Base-by-base conservation (phyloP, 1,284 basidiomycete species). In the Puccinia hordei region DNA sequence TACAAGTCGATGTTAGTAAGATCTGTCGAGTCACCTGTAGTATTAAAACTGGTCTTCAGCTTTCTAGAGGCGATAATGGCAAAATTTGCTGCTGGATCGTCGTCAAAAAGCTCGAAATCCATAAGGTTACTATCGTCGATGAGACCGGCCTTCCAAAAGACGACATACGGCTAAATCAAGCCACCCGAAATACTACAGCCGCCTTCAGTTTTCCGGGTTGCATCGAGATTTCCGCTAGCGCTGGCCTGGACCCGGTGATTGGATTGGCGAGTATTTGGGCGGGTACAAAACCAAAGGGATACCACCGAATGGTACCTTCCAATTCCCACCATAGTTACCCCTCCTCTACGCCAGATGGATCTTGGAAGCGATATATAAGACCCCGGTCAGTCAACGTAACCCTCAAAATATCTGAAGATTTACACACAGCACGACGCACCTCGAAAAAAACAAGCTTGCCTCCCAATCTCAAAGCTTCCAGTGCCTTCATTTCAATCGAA, bases 11-110 rank as follows among this genome's bases (percentile, higher is more conserved):
- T 33, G 35, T 80, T 10, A 71, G 63, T 55, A 33, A 73, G 38
- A 73, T 80, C 24, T 80, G 78, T 73, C 53, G 68, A 15, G 33
- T 66, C 24, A 61, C 49, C 13, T 73, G 69, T 63, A 61, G 33
- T n/a, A 46, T 80, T 24, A 80, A 80, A 57, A 73, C 72, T 2
- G 78, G 78, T 15, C 71, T 80, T 55, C 66, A 80, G 44, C 71
- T 80, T 65, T 61, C 61, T 12, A 44, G 78, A 63, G 78, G 78
- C 19, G 71, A 73, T 49, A 24, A 80, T 24, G 57, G 78, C 22
- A 69, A 80, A 51, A 33, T 80, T 10, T 80, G 69, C 46, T 41
- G 55, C 51, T 80, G 78, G 78, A 53, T 80, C 17, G 61, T 65
- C 5, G 19, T 80, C 61, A 80, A 80, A 63, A 57, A 53, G 35